phyloP scores from a whole-genome alignment of 2,329 filamentous ascomycete species.

The Fusarium mangiferae region DNA sequence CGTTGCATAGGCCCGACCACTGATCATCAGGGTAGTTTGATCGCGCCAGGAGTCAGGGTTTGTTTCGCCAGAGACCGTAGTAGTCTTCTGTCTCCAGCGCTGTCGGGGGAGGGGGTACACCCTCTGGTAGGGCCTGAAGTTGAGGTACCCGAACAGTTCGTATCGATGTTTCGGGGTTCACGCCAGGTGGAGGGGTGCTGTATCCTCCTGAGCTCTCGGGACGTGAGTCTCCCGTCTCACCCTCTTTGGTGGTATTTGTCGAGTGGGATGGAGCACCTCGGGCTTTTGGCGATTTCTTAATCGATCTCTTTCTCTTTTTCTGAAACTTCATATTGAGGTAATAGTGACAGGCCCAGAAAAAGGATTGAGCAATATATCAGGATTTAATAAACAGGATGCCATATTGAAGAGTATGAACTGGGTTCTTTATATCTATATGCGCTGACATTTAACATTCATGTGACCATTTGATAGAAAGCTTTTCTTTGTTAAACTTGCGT shows the following conservation, averaged over 20 bases:
- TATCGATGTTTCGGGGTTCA: not conserved
- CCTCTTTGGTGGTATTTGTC: not conserved
- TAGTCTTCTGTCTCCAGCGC: not conserved
- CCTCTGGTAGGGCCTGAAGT: not conserved
- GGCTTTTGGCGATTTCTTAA: accelerated
- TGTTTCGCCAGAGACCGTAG: not conserved
- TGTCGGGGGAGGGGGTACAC: not conserved
- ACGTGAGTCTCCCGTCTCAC: accelerated
- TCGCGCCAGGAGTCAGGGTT: not conserved
- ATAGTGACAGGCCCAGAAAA: not conserved
- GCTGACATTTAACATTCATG: accelerated
- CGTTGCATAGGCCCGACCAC: not conserved
- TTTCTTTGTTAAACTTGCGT: too few relatives aligned
- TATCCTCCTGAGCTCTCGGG: too few relatives aligned
- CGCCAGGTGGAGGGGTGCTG: not conserved
- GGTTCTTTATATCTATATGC: not conserved
- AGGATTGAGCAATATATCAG: not conserved
- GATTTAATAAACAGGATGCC: not conserved
- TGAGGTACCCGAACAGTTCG: not conserved
- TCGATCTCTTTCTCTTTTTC: too few relatives aligned
- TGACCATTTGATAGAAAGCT: accelerated
- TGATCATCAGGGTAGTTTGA: not conserved
- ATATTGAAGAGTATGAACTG: accelerated
- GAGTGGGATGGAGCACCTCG: accelerated
- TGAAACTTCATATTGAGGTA: too few relatives aligned